Conservation (phyloP, 2,329 filamentous ascomycete genomes). For the Hypoxylon sp. region DNA sequence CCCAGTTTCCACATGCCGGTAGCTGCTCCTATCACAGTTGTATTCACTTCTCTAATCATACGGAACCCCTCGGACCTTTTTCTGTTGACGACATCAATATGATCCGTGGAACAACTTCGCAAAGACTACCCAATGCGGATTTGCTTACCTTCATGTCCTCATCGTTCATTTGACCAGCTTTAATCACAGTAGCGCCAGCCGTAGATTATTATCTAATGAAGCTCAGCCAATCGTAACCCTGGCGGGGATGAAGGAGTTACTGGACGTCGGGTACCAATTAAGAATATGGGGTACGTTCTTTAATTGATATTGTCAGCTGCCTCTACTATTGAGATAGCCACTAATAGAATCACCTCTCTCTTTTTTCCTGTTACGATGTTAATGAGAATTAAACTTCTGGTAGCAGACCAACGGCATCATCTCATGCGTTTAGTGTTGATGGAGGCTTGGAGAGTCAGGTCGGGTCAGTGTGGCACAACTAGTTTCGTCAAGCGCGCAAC, state of each 20-base stretch:
- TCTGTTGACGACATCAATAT: slow-evolving; percentile 30
- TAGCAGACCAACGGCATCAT: background rate
- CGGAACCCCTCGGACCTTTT: slow-evolving; percentile 34
- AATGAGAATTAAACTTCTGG: background rate
- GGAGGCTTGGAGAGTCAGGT: background rate
- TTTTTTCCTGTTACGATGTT: background rate
- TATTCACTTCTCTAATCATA: slow-evolving; percentile 8
- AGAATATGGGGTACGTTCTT: background rate
- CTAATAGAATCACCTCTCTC: slow-evolving; percentile 2
- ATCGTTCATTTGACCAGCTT: slow-evolving; percentile 5
- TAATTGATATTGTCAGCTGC: background rate
- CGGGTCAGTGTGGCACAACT: slow-evolving; percentile 27
- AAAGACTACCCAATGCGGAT: slow-evolving; percentile 7
- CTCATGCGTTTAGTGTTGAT: slow-evolving; percentile 1
- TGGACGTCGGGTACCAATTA: background rate
- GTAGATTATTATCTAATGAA: slow-evolving; percentile 7
- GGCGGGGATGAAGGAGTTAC: background rate
- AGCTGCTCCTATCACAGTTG: slow-evolving; percentile 36
- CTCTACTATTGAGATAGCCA: background rate
- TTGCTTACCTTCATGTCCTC: slow-evolving; percentile 19
- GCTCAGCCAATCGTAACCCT: slow-evolving; percentile 3
- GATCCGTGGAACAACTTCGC: slow-evolving; percentile 13
- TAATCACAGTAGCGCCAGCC: background rate
- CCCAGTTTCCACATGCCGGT: slow-evolving; percentile 20
- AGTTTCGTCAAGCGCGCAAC: slow-evolving; percentile 35